Base-by-base conservation (phyloP, 805 yeast species). In the Diddensiella santjacobensis region DNA sequence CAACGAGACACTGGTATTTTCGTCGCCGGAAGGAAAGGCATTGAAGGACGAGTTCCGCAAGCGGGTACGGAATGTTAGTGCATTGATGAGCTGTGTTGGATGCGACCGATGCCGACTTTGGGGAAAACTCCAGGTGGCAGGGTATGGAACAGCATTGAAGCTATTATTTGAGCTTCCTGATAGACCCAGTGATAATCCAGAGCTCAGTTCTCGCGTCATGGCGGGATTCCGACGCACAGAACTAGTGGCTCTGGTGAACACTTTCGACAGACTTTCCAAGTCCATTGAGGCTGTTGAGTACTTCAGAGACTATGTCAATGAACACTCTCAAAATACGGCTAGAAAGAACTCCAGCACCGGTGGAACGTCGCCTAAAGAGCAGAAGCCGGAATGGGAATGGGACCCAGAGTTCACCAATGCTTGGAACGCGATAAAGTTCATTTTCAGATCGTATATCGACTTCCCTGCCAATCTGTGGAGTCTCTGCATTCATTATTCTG, bases 51-150 rank as follows among this genome's bases (percentile, higher is more conserved):
- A 93, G 59, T 90, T 93, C 70, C 78, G 91, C 52, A 68, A 77
- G 33, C 83, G 95, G 45, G 95, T 93, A 66, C 83, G 81, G 61
- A 93, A 93, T 63, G 95, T 93, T 20, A 83, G 95, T 18, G 83
- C 87, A 44, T 80, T 93, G 39, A 93, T 93, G 97, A 96, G 91
- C 66, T 93, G 99, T 71, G 98, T 93, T 36, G 97, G 96, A 33
- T 93, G 99, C 71, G 99, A 93, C 64, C 77, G 97, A 63, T 93
- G 99, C 67, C 79, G 97, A 60, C 73, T 93, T 68, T 93, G 99
- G 99, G 99, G 99, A 6, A 93, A 93, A 67, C 79, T 93, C 24
- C 99, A 93, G 71, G 88, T 96, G 1, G 87, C 93, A 13, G 99
- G 99, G 18, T 93, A 93, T 66, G 99, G 97, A 17, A 93, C 99